phyloP scores from a whole-genome alignment of 2,329 filamentous ascomycete genomes.

The Ophiostoma himal-ulmi region DNA sequence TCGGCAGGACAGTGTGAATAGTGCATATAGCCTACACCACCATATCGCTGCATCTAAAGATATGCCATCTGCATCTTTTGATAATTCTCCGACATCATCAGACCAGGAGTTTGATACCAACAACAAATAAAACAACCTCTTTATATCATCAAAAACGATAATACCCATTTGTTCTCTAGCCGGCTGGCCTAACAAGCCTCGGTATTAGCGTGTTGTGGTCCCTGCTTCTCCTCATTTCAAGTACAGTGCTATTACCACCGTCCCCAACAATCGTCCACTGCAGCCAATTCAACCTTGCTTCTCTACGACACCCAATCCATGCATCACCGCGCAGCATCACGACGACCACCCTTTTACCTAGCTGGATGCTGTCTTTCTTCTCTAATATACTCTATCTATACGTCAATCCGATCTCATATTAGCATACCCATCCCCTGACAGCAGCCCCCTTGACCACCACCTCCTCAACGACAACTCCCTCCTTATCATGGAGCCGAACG shows the following conservation, averaged over 20 bases:
- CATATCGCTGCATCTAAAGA: background rate
- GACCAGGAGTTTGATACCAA: background rate
- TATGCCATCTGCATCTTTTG: background rate
- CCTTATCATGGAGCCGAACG: slow-evolving; percentile 30
- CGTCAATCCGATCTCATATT: no score
- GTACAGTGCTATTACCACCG: background rate
- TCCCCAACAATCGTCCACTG: background rate
- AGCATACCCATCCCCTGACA: background rate
- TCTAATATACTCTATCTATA: no score
- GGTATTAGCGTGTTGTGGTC: slow-evolving; percentile 20
- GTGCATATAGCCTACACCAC: background rate
- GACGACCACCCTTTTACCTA: no score
- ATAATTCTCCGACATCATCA: background rate
- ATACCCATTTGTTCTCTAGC: background rate
- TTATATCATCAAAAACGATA: no score
- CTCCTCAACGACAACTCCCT: background rate
- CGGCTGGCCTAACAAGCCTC: slow-evolving; percentile 18
- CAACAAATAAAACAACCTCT: no score
- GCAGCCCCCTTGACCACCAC: background rate
- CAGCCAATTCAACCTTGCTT: background rate
- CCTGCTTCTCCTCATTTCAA: slow-evolving; percentile 1
- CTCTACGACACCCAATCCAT: background rate
- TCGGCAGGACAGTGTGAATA: background rate
- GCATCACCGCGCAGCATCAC: background rate
- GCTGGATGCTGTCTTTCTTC: no score